Evolutionary conservation across 257 asterid species (phyloP).

Genomic region (Pogostemon cablin): DNA sequence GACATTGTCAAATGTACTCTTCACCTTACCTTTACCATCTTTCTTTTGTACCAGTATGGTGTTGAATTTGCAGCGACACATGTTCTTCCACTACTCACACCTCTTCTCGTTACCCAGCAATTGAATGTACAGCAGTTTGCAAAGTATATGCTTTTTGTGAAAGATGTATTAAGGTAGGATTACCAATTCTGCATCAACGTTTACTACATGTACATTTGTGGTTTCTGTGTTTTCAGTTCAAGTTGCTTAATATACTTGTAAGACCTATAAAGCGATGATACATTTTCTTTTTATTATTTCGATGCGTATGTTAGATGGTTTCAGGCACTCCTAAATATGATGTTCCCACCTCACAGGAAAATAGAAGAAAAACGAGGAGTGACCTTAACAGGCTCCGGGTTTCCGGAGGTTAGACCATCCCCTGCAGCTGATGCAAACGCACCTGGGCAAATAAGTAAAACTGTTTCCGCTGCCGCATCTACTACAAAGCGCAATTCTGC

Average conservation of each 20-base stretch:
- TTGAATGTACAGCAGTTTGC: constrained; percentile 98
- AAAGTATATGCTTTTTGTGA: constrained; percentile 88
- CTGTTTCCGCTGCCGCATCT: constrained; percentile 48
- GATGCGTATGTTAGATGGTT: background rate
- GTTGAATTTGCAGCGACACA: constrained; percentile 84
- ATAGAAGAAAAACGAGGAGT: constrained; percentile 99
- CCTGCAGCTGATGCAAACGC: constrained; percentile 43
- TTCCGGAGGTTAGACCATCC: constrained; percentile 53
- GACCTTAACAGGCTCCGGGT: constrained; percentile 66
- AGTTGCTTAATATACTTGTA: too few relatives aligned
- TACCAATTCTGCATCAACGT: constrained; percentile 19
- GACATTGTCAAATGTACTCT: constrained; percentile 19
- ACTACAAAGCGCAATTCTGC: constrained; percentile 60
- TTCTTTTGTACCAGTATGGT: constrained; percentile 66
- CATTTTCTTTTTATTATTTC: too few relatives aligned
- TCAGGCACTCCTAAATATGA: background rate
- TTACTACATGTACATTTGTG: background rate
- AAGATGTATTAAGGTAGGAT: constrained; percentile 82
- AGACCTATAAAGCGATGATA: too few relatives aligned
- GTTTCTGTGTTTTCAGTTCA: background rate
- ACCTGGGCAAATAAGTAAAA: constrained; percentile 58
- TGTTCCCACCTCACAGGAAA: constrained; percentile 51
- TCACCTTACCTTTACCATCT: constrained; percentile 28
- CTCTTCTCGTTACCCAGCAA: constrained; percentile 93
- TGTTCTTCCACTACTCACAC: constrained; percentile 87